Evolutionary conservation across 2,329 filamentous ascomycete genomes (phyloP).

Genomic region (Juglanconis oblonga): DNA sequence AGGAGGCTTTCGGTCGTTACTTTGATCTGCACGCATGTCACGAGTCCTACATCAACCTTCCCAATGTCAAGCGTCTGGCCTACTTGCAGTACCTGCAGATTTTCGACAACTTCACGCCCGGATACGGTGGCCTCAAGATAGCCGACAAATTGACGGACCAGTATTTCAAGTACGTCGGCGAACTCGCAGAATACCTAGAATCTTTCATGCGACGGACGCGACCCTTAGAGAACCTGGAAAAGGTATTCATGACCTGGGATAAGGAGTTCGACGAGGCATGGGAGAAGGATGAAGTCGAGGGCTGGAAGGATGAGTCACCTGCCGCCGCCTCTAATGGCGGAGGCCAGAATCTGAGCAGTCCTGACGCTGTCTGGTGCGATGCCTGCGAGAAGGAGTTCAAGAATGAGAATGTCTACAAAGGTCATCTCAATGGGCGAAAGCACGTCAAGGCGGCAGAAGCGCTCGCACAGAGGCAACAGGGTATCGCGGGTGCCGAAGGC

Average conservation of each 20-base stretch:
- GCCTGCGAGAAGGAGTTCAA: slow-evolving; percentile 95
- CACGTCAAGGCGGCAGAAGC: slow-evolving; percentile 80
- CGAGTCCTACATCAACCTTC: slow-evolving; percentile 86
- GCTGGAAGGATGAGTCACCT: slow-evolving; percentile 65
- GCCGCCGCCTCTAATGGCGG: slow-evolving; percentile 36
- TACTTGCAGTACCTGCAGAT: slow-evolving; percentile 92
- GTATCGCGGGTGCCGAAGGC: slow-evolving; percentile 24
- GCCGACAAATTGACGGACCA: slow-evolving; percentile 85
- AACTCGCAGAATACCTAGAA: slow-evolving; percentile 80
- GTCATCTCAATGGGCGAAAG: slow-evolving; percentile 86
- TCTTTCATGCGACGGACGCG: slow-evolving; percentile 80
- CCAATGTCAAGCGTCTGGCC: slow-evolving; percentile 76
- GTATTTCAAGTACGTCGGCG: slow-evolving; percentile 86
- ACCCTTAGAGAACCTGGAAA: slow-evolving; percentile 82
- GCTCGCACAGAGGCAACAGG: slow-evolving; percentile 48
- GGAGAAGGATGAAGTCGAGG: slow-evolving; percentile 74
- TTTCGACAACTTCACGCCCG: slow-evolving; percentile 82
- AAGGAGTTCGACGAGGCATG: slow-evolving; percentile 81
- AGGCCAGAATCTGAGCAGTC: slow-evolving; percentile 33
- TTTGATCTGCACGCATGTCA: slow-evolving; percentile 84
- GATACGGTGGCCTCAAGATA: slow-evolving; percentile 70
- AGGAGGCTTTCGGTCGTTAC: slow-evolving; percentile 89
- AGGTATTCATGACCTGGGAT: slow-evolving; percentile 72
- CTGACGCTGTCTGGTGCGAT: slow-evolving; percentile 78
- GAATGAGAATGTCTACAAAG: slow-evolving; percentile 91